These are phyloP conservation scores for Hypoxylon crocopeplum DNA, from an alignment of 495 filamentous ascomycete genomes.

Conservation along the genomic window DNA sequence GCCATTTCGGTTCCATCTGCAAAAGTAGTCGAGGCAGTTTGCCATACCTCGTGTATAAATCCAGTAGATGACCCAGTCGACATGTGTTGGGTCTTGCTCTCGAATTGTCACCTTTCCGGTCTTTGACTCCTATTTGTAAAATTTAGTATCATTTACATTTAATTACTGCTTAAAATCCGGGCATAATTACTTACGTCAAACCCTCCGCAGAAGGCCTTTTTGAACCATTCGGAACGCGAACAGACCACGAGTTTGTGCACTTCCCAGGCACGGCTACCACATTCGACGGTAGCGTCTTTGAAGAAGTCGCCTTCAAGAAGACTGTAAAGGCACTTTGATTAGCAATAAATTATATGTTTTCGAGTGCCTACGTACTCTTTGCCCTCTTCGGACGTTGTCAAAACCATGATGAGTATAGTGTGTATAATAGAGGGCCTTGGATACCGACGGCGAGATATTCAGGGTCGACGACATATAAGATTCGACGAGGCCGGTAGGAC, in stretches of 20 bases:
- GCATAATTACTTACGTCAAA: background rate
- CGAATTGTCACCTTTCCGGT: background rate
- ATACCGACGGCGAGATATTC: too few relatives aligned
- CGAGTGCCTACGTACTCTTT: too few relatives aligned
- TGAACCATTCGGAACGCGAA: conserved; percentile 2
- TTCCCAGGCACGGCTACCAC: background rate
- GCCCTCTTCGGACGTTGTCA: too few relatives aligned
- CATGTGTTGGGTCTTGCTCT: background rate
- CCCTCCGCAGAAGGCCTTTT: background rate
- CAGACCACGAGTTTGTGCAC: background rate
- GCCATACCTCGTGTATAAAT: background rate
- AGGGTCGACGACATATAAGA: too few relatives aligned
- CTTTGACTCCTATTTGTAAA: background rate
- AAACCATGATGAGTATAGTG: too few relatives aligned
- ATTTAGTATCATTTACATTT: background rate
- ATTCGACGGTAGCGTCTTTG: background rate
- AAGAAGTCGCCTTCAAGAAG: background rate
- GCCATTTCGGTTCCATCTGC: too few relatives aligned
- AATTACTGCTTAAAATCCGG: too few relatives aligned
- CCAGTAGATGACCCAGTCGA: background rate
- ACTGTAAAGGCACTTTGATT: background rate
- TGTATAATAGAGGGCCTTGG: too few relatives aligned
- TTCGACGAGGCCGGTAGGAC: too few relatives aligned
- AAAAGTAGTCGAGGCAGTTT: too few relatives aligned
- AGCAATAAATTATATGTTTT: too few relatives aligned